Evolutionary conservation across 1,284 basidiomycete genomes (phyloP), one percentile per base, ranked within the genome.

Genomic region (Melampsora americana): DNA sequence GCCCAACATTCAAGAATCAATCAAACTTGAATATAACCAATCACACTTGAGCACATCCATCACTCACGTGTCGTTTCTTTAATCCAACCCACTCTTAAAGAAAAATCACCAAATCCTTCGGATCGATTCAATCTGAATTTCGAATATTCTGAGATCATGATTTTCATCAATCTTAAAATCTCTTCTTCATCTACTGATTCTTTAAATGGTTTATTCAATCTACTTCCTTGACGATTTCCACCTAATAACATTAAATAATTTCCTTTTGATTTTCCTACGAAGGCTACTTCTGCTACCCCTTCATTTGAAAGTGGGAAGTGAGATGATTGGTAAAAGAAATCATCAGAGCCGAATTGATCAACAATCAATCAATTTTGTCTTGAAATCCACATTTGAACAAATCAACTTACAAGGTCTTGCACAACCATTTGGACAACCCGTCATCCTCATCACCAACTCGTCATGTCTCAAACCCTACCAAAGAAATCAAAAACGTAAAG

Each of bases 241-340:
- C 96, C 95, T 30, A 99, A 89, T 61, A 98, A 87, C 95, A 99
- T 97, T 65, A 91, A 84, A 83, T 99, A 99, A 59, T 89, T 88
- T 23, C 93, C 95, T 0, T 91, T 93, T 0, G 95, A 95, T 85
- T 98, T 99, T 69, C 95, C 95, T 65, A 99, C 90, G 80, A 99
- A 97, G 0, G 93, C 95, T 50, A 98, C 87, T 86, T 99, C 95
- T 86, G 85, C 95, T 73, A 95, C 86, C 85, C 95, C 98, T 28
- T 42, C n/a, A n/a, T n/a, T n/a, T n/a, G n/a, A n/a, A n/a, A n/a
- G n/a, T n/a, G n/a, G n/a, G n/a, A n/a, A n/a, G n/a, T n/a, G n/a
- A n/a, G n/a, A n/a, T n/a, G n/a, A n/a, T n/a, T n/a, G n/a, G n/a
- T n/a, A n/a, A n/a, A n/a, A n/a, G n/a, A n/a, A n/a, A n/a, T n/a